These are phyloP conservation scores for Neurospora tetraspora DNA, from an alignment of 495 filamentous ascomycete genomes.

Conservation along the genomic window DNA sequence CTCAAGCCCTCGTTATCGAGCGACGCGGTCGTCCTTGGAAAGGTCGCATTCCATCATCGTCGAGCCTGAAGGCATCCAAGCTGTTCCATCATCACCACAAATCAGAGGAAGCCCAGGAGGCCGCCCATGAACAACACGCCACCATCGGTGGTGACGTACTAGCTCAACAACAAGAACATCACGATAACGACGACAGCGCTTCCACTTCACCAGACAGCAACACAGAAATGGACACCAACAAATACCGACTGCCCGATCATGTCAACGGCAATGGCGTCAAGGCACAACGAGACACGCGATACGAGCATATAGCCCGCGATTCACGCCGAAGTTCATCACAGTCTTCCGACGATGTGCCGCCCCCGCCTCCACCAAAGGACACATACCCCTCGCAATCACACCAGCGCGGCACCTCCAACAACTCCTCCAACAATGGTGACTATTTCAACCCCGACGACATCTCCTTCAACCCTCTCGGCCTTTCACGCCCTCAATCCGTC, in stretches of 20 bases:
- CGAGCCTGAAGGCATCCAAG: conserved; percentile 23
- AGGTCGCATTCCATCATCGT: conserved; percentile 34
- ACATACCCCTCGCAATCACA: conserved; percentile 16
- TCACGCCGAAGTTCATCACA: conserved; percentile 18
- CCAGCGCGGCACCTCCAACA: conserved; percentile 7
- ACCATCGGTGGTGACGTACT: background rate
- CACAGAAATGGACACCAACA: conserved; percentile 50
- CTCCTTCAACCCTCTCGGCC: conserved; percentile 44
- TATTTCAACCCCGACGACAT: conserved; percentile 32
- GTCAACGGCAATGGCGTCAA: conserved; percentile 52
- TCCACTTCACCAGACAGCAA: conserved; percentile 18
- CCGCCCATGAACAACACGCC: background rate
- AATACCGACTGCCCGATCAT: conserved; percentile 55
- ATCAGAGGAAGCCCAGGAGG: conserved; percentile 10
- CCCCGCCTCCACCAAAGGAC: conserved; percentile 39
- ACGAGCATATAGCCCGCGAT: conserved; percentile 43
- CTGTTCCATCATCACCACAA: conserved; percentile 13
- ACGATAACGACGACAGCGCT: background rate
- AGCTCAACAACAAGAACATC: background rate
- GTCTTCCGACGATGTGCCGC: conserved; percentile 18
- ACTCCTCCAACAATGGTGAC: conserved; percentile 10
- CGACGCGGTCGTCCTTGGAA: conserved; percentile 56
- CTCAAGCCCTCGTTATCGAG: conserved; percentile 41
- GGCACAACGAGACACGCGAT: conserved; percentile 38
- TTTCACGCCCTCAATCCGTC: conserved; percentile 63